phyloP scores from a whole-genome alignment of 176 grass and related monocot species.

The Tillandsia leiboldiana region DNA sequence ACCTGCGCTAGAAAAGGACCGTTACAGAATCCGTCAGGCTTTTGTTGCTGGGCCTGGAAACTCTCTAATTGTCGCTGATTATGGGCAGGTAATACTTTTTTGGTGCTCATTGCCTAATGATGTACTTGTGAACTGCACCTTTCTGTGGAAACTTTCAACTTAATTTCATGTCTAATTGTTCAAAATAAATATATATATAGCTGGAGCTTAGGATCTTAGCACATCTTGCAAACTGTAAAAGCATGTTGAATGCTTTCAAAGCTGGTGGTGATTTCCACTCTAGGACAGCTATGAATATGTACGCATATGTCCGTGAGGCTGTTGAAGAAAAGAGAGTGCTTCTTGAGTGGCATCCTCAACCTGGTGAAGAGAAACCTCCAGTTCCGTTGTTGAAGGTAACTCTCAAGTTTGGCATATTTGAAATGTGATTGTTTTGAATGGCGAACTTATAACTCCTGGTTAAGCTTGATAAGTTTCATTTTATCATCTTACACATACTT shows the following conservation, averaged over 20 bases:
- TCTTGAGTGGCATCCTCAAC: conserved; percentile 94
- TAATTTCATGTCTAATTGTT: background rate
- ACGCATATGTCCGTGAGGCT: conserved; percentile 65
- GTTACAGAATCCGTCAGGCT: conserved; percentile 93
- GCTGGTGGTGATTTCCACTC: conserved; percentile 96
- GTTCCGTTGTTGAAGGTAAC: conserved; percentile 78
- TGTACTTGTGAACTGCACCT: background rate
- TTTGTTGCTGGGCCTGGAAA: conserved; percentile 83
- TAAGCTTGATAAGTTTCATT: background rate
- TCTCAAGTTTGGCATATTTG: background rate
- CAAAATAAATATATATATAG: conserved; percentile 25
- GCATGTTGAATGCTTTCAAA: conserved; percentile 92
- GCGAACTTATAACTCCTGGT: background rate
- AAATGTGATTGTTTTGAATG: background rate
- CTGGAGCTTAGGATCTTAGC: conserved; percentile 97
- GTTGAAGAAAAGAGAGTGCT: conserved; percentile 70
- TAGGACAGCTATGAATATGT: conserved; percentile 95
- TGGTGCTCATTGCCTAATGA: background rate
- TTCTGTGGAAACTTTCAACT: background rate
- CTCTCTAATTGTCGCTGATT: conserved; percentile 98
- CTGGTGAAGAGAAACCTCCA: conserved; percentile 73
- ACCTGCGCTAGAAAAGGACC: conserved; percentile 88
- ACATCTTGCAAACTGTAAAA: conserved; percentile 75
- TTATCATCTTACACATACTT: background rate
- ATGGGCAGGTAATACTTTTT: conserved; percentile 68